A percentile compares a stretch with the other conserved stretches of the same genome.
Conservation (phyloP, 2,329 filamentous ascomycete genomes). For the Fusarium multiceps region DNA sequence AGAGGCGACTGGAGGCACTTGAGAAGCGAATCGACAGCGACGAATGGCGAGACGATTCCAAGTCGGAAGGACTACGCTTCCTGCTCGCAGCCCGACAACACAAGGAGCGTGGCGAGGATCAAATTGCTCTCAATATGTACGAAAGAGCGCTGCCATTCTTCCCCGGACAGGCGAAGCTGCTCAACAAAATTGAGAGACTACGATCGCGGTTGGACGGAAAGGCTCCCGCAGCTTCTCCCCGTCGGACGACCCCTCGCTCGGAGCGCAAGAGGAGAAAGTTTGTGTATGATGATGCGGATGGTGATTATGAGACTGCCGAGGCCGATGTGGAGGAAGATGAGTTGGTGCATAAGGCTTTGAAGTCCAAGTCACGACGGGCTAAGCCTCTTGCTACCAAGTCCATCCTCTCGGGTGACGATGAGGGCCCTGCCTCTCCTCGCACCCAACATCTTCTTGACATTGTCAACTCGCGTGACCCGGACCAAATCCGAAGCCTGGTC, state of each 20-base stretch:
- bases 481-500: conserved; percentile 72
- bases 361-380: conserved; percentile 47
- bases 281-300: conserved; percentile 51
- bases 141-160: conserved; percentile 87
- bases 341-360: conserved; percentile 43
- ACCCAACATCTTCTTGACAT: conserved; percentile 73
- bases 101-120: conserved; percentile 83
- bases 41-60: conserved; percentile 72
- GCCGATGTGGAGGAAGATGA: conserved; percentile 56
- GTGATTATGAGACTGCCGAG: conserved; percentile 55
- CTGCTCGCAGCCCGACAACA: conserved; percentile 93
- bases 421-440: conserved; percentile 61
- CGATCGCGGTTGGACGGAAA: conserved; percentile 60
- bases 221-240: conserved; percentile 25
- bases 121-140: conserved; percentile 84
- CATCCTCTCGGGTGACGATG: conserved; percentile 53
- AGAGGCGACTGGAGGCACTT: conserved; percentile 82
- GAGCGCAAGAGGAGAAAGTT: conserved; percentile 48
- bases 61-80: conserved; percentile 85
- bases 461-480: conserved; percentile 77
- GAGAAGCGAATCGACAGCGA: conserved; percentile 83
- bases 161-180: conserved; percentile 81
- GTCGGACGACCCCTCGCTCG: conserved; percentile 40
- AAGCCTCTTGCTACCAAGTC: conserved; percentile 45
- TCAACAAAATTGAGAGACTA: conserved; percentile 75